phyloP scores from a whole-genome alignment of 1,139 yeast genomes.

The Debaryomycetaceae sp. region DNA sequence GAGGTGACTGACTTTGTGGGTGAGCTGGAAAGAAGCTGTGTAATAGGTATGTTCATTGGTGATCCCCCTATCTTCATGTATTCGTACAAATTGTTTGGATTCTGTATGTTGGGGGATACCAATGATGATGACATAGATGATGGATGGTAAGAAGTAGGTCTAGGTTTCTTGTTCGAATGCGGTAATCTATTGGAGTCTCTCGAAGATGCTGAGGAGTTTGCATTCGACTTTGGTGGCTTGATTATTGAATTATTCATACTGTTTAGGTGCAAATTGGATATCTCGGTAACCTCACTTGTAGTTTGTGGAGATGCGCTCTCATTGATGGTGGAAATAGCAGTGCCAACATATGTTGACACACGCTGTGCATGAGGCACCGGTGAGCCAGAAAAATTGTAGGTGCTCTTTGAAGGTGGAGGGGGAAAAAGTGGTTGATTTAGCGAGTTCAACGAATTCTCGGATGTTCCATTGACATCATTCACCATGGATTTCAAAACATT shows the following conservation, averaged over 20 bases:
- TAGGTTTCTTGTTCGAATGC: constrained; percentile 53
- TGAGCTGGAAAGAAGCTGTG: constrained; percentile 34
- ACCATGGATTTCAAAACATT: constrained; percentile 67
- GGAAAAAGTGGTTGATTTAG: constrained; percentile 5
- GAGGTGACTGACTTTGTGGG: constrained; percentile 29
- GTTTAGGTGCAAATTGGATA: background rate
- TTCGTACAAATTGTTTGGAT: constrained; percentile 21
- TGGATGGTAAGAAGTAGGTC: constrained; percentile 83
- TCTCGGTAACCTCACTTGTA: background rate
- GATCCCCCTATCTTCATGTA: constrained; percentile 33
- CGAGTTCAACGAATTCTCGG: constrained; percentile 18
- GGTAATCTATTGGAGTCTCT: constrained; percentile 33
- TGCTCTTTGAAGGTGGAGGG: constrained; percentile 6
- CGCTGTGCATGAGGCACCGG: constrained; percentile 25
- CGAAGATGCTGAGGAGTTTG: background rate
- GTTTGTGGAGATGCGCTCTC: constrained; percentile 39
- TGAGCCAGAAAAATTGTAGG: constrained; percentile 12
- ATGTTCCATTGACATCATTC: constrained; percentile 19
- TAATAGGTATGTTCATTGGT: constrained; percentile 23
- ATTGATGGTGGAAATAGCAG: constrained; percentile 39
- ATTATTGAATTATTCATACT: background rate
- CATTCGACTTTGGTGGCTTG: background rate
- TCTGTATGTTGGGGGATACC: constrained; percentile 12
- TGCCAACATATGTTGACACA: constrained; percentile 43
- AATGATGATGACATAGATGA: constrained; percentile 41